Percentiles rank a stretch among this genome's conserved stretches.
phyloP scores from a whole-genome alignment of 495 filamentous ascomycete genomes.

The Acidomyces sp. region DNA sequence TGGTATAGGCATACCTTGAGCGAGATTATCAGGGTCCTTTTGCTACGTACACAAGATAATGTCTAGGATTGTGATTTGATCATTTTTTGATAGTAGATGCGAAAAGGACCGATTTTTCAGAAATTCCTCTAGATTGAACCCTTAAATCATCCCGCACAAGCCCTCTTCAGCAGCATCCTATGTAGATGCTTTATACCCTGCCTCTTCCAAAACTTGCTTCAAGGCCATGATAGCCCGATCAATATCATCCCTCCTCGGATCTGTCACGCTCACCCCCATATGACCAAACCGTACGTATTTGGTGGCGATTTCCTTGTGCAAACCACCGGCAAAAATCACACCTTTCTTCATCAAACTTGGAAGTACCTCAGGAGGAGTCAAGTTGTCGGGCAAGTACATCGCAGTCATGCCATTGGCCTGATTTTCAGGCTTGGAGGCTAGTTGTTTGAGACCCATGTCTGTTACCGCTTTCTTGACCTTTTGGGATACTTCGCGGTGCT shows the following conservation, averaged over 20 bases:
- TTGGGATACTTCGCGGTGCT: conserved; percentile 61
- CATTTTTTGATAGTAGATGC: too few species aligned
- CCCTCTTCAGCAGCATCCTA: too few species aligned
- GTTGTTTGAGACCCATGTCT: conserved; percentile 71
- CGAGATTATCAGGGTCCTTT: too few species aligned
- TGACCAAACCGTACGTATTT: conserved; percentile 73
- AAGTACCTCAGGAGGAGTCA: conserved; percentile 66
- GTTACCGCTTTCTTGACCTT: conserved; percentile 68
- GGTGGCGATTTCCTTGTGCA: conserved; percentile 73
- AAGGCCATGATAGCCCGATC: conserved; percentile 68
- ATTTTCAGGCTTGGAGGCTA: conserved; percentile 70
- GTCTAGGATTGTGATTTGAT: too few species aligned
- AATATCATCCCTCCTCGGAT: conserved; percentile 54
- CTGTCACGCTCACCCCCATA: conserved; percentile 86
- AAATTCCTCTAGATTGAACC: too few species aligned
- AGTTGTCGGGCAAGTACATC: conserved; percentile 78
- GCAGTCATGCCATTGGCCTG: conserved; percentile 97
- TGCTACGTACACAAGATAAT: too few species aligned
- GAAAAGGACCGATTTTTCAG: too few species aligned
- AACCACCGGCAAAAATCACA: conserved; percentile 84
- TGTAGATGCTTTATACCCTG: conserved; percentile 39
- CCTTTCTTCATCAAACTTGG: conserved; percentile 79
- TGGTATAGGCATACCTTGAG: too few species aligned
- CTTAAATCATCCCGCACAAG: too few species aligned
- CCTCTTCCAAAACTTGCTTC: conserved; percentile 59